Percentiles rank a stretch among this genome's conserved stretches.
These are phyloP conservation scores for Paramecium tetraurelia DNA, from an alignment of 73 alveolate genomes.

Conservation along the genomic window DNA sequence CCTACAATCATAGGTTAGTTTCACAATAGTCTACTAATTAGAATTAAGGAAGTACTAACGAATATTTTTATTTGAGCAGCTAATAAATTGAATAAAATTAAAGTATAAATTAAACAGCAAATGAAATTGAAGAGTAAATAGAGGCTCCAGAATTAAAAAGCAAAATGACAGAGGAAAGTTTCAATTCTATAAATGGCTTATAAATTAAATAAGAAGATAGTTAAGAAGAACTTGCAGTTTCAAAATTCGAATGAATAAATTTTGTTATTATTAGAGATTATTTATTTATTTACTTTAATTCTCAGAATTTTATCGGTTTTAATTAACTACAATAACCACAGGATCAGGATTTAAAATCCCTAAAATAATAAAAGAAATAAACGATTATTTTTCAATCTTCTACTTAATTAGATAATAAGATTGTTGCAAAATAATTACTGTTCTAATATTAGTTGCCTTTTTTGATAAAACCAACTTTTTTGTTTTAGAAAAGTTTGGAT, in stretches of 20 bases:
- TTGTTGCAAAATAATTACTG: not conserved
- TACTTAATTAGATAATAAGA: too few relatives aligned
- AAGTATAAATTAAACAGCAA: not conserved
- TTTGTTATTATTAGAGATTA: not conserved
- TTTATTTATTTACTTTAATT: not conserved
- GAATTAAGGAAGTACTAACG: not conserved
- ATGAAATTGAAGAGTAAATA: constrained; percentile 28
- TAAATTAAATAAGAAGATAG: not conserved
- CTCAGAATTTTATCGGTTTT: not conserved
- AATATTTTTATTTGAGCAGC: not conserved
- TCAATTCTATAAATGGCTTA: not conserved
- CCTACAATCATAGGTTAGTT: not conserved
- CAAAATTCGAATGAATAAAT: constrained; percentile 23
- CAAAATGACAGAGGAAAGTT: not conserved
- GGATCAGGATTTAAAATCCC: too few relatives aligned
- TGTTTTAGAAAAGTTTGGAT: too few relatives aligned
- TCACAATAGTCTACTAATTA: not conserved
- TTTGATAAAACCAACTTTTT: too few relatives aligned
- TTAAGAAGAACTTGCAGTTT: constrained; percentile 31
- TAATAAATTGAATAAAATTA: not conserved
- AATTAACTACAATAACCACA: too few relatives aligned
- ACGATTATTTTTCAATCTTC: too few relatives aligned
- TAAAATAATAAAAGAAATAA: too few relatives aligned
- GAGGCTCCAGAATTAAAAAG: constrained; percentile 13
- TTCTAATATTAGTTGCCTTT: not conserved